These are phyloP conservation scores for Setaria viridis DNA, from an alignment of 202 grass and related monocot species.

Conservation along the genomic window DNA sequence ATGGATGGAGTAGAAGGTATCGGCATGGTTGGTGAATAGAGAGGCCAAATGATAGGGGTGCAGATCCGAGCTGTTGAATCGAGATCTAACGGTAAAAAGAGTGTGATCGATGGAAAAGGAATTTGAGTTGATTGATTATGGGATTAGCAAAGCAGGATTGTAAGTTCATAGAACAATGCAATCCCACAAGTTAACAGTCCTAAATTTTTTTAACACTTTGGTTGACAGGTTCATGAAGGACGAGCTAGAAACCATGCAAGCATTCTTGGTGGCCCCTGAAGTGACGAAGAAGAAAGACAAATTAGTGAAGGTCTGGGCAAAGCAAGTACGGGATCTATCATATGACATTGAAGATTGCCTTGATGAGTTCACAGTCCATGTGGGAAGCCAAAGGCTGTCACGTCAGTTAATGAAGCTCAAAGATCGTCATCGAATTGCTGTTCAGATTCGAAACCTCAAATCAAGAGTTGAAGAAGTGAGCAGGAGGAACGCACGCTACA, in stretches of 20 bases:
- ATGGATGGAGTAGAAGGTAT: too few species aligned
- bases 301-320: background rate
- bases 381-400: background rate
- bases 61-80: too few species aligned
- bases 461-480: constrained; percentile 44
- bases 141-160: too few species aligned
- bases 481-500: constrained; percentile 14
- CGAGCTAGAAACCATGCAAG: background rate
- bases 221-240: constrained; percentile 13
- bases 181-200: too few species aligned
- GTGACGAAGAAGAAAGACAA: background rate
- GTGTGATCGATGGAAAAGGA: too few species aligned
- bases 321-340: background rate
- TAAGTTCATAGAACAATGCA: too few species aligned
- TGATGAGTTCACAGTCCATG: constrained; percentile 24
- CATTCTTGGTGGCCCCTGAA: constrained; percentile 4
- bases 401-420: background rate
- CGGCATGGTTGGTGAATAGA: too few species aligned
- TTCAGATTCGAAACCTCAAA: constrained; percentile 32
- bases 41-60: too few species aligned
- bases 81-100: too few species aligned
- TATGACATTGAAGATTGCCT: constrained; percentile 41
- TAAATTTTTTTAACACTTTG: background rate
- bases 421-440: background rate
- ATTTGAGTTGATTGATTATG: too few species aligned